phyloP scores from a whole-genome alignment of 2,329 filamentous ascomycete genomes.

The Ascochyta koolunga region DNA sequence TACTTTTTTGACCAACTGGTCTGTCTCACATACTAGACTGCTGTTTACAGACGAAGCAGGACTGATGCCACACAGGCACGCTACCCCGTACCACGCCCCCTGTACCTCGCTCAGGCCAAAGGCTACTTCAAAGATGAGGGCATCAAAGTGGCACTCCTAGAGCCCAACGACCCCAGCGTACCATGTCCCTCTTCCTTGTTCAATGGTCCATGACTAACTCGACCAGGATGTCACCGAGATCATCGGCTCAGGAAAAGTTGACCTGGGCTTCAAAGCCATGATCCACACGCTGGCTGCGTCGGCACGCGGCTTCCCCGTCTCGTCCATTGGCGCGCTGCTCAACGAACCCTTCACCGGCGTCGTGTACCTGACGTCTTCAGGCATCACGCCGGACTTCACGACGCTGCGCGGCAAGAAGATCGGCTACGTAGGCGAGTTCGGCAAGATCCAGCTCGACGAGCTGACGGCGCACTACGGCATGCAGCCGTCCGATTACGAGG shows the following conservation, averaged over 20 bases:
- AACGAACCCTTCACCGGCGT: constrained; percentile 83
- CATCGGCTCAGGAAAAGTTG: constrained; percentile 76
- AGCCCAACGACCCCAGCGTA: constrained; percentile 78
- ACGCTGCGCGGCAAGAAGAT: constrained; percentile 78
- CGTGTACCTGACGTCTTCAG: constrained; percentile 75
- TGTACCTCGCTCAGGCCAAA: constrained; percentile 78
- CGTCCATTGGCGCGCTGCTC: constrained; percentile 74
- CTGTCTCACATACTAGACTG: constrained; percentile 32
- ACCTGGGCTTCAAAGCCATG: constrained; percentile 84
- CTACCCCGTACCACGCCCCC: constrained; percentile 80
- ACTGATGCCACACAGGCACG: constrained; percentile 64
- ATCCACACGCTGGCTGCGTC: constrained; percentile 82
- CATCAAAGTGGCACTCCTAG: constrained; percentile 77
- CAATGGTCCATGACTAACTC: constrained; percentile 12
- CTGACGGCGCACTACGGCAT: constrained; percentile 79
- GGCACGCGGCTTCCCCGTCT: constrained; percentile 74
- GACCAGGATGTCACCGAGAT: constrained; percentile 76
- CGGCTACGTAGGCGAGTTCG: constrained; percentile 81
- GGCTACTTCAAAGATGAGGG: constrained; percentile 77
- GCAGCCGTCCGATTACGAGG: constrained; percentile 74
- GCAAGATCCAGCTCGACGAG: constrained; percentile 83
- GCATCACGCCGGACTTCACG: constrained; percentile 76
- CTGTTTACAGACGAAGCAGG: neutral
- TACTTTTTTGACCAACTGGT: constrained; percentile 85
- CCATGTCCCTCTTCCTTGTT: constrained; percentile 19